These are phyloP conservation scores for Rhynchospora breviuscula DNA, from an alignment of 176 grass and related monocot genomes.

Conservation along the genomic window DNA sequence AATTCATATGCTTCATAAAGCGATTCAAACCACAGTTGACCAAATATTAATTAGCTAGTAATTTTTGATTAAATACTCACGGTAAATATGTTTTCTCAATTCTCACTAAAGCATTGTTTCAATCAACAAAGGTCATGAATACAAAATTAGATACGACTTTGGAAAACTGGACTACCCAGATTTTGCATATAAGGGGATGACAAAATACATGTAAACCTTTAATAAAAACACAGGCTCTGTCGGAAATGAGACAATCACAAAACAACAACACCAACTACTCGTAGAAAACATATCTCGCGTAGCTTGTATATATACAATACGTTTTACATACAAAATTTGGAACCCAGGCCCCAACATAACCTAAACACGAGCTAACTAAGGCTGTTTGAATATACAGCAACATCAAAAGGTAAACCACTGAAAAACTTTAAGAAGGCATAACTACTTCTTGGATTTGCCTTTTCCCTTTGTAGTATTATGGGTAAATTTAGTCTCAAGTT, in stretches of 20 bases:
- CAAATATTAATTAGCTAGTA: not conserved
- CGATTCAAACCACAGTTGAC: not conserved
- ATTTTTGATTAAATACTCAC: not conserved
- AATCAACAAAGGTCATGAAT: not conserved
- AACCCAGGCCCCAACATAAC: not conserved
- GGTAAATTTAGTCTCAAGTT: constrained; percentile 32
- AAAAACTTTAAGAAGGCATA: not conserved
- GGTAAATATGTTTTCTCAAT: not conserved
- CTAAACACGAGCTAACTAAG: not conserved
- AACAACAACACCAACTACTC: not conserved
- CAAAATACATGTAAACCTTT: not conserved
- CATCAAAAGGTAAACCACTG: not conserved
- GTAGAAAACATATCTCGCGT: not conserved
- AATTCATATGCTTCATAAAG: too few relatives aligned
- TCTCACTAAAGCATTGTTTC: not conserved
- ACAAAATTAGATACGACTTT: not conserved
- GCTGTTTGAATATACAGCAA: not conserved
- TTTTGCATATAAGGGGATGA: not conserved
- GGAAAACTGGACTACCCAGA: not conserved
- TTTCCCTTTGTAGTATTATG: constrained; percentile 38
- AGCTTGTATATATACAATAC: not conserved
- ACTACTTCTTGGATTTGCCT: constrained; percentile 40
- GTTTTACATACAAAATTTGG: constrained; percentile 13
- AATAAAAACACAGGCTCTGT: not conserved
- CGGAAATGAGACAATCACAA: not conserved